Evolutionary conservation across 768 basidiomycete genomes (phyloP), one percentile per base, ranked within the genome.

Genomic region (Polyporus arcularius): DNA sequence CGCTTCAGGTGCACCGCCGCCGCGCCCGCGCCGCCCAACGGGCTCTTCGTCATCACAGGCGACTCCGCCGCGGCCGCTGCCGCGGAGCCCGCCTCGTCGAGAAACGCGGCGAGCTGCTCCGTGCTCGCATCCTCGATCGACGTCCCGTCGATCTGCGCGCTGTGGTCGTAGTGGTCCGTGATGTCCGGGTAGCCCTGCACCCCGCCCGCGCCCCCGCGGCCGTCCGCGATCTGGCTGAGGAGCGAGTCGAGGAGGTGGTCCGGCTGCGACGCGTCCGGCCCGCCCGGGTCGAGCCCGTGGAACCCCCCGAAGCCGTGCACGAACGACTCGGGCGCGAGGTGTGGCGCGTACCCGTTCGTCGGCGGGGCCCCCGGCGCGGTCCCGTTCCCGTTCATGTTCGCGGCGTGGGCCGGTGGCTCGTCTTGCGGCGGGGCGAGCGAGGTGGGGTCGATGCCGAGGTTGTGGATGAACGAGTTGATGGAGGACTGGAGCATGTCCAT

Each of bases 401-500:
- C 2, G 46, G 10, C 2, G 21, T 14, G 2, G 28, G 46, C 6
- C 3, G 46, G 26, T 31, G 12, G 42, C 5, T 54, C 46, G 26
- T 47, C 52, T 4, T 49, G 62, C 38, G 61, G 5, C 1, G 56
- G 55, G 4, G 71, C 67, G 40, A 81, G 64, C 10, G 74, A 39
- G 11, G 50, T 60, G 18, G 86, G 78, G 68, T 92, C 88, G 50
- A 90, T 71, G 7, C 89, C 89, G 48, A 93, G 80, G 50, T 82
- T 82, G 63, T 88, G 80, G 32, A 94, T 89, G 61, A 95, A 77
- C 6, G 83, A 82, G 60, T 90, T 82, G 45, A 96, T 85, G 60
- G 83, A 86, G 12, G 74, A 76, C 62, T 89, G 84, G 55, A 94
- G 73, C 40, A 84, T 82, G 63, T 87, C 85, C 30, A 94, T 89